Base-by-base conservation (phyloP, 2,329 filamentous ascomycete species). In the Diaporthe ampelina region DNA sequence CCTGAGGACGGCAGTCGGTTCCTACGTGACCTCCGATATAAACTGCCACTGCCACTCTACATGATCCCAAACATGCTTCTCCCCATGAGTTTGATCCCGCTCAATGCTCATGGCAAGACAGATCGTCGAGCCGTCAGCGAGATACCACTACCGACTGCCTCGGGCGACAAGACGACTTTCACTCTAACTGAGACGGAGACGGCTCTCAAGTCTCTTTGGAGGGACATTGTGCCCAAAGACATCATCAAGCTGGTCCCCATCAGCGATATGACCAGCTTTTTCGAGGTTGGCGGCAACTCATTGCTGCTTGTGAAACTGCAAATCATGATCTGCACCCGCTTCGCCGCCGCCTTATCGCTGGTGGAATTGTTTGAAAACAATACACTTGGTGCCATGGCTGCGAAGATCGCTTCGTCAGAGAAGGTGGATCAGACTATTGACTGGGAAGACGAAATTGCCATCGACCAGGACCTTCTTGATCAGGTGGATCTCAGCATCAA, bases 241-340 rank as follows among this genome's bases (percentile, higher is more conserved):
- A 69, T 76, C n/a, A 43, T 73, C 40, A 74, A 72, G 2, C 76
- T 80, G 10, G 52, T 73, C 0, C 19, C 72, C 0, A 48, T 76
- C 4, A 78, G 84, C 5, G 81, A 85, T 76, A 56, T 76, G 4
- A 79, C 84, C 2, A 81, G 85, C 77, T 87, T 87, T 77, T 87
- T 86, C 78, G 73, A 74, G 0, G 75, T 82, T 2, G 85, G 85
- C 3, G 86, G 85, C 7, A 86, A 81, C 72, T 87, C 85, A 0
- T 71, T 87, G 4, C 78, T 84, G 0, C 74, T 86, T 1, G 77
- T 87, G 6, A 76, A 80, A 4, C 79, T 89, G 0, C 82, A 85
- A 56, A 65, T 77, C 0, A 71, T 72, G 0, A 82, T 89, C 40
- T 77, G 78, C 2, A 69, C 80, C 1, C 59, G 43, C 0, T 84